Evolutionary conservation across 1,284 basidiomycete species (phyloP).

Genomic region (Tilletia walkeri): DNA sequence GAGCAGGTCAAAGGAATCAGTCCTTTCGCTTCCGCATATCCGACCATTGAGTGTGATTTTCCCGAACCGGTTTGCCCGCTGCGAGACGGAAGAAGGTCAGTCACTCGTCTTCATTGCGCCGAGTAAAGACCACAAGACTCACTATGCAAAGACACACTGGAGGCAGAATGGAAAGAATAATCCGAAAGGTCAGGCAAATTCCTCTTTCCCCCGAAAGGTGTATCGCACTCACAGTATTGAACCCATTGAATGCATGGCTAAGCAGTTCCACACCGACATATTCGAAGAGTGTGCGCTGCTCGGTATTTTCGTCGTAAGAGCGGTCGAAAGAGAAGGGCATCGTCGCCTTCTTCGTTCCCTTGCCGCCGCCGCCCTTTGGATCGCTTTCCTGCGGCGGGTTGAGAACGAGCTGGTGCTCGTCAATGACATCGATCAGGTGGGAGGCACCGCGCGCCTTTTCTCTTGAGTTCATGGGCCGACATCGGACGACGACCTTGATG

Average conservation of each 20-base stretch:
- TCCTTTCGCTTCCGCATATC: constrained; percentile 85
- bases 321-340: constrained; percentile 53
- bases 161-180: background rate
- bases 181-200: background rate
- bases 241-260: constrained; percentile 91
- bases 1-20: constrained; percentile 94
- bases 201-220: background rate
- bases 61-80: constrained; percentile 50
- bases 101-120: too few species aligned
- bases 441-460: constrained; percentile 44
- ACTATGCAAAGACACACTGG: constrained; percentile 49
- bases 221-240: constrained; percentile 84
- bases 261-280: constrained; percentile 91
- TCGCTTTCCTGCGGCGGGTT: constrained; percentile 39
- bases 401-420: constrained; percentile 43
- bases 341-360: constrained; percentile 47
- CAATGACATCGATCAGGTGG: constrained; percentile 43
- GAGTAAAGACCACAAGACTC: constrained; percentile 4
- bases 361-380: constrained; percentile 30
- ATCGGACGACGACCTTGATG: constrained; percentile 54
- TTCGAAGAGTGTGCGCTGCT: constrained; percentile 76
- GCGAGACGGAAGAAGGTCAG: constrained; percentile 11
- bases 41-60: constrained; percentile 37
- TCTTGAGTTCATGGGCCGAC: constrained; percentile 48
- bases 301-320: constrained; percentile 48